Evolutionary conservation across 2,329 filamentous ascomycete genomes (phyloP), one percentile per base, ranked within the genome.

Genomic region (Monosporascus sp.): DNA sequence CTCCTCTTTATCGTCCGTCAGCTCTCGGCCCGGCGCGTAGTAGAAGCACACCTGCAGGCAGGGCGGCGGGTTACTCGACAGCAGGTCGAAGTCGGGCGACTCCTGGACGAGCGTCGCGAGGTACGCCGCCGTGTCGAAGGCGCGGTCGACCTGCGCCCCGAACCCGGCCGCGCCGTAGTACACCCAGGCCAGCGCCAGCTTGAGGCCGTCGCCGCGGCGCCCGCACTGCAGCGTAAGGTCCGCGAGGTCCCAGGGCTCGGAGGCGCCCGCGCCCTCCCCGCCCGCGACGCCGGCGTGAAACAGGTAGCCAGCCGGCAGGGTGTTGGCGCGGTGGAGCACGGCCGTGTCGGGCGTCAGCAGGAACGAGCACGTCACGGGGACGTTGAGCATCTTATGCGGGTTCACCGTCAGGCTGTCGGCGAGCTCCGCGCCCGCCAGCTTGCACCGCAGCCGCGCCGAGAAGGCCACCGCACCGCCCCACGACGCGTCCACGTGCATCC

Each of bases 21-120:
- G 58, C 53, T 70, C 63, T 2, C 85, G 82, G 1, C 75, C 75
- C 0, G 82, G 82, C 0, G 86, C 84, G 64, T 89, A 91, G 69
- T 96, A 96, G 70, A 97, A 97, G 75, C 93, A 97, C 22, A 97
- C 88, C 73, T 97, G 94, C 67, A 96, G 74, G 72, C 93, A 97
- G 0, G 90, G 89, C 47, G 92, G 86, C 26, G 91, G 89, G 62
- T 88, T 86, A 52, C 82, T 78, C 11, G 85, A 89, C 3, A 96
- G 82, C 17, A 96, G 76, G 18, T 81, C 73, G 61, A 97, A 88
- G 60, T 89, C 75, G 0, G 72, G 67, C 43, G 78, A 77, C 15
- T 72, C 47, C 5, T 75, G 70, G 2, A 97, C 66, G 1, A 85
- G 70, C 0, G 66, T 66, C 1, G 87, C 83, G n/a, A 97, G 76